These are phyloP conservation scores for Paulinella micropora DNA, from an alignment of 78 protist genomes.

Conservation along the genomic window DNA sequence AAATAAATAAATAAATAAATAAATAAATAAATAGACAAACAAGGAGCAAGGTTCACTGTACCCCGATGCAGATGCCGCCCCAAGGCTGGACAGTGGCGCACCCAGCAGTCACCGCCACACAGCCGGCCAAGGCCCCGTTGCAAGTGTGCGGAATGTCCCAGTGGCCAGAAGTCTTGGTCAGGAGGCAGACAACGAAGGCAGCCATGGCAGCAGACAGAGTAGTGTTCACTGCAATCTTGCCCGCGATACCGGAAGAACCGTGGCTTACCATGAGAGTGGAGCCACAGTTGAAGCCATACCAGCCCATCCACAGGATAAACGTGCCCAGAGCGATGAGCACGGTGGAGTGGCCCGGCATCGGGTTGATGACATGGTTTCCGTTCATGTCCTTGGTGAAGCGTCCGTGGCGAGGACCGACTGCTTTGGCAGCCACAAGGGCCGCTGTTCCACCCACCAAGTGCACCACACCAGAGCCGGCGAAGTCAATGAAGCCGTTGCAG, in stretches of 20 bases:
- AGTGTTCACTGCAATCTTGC: too few relatives aligned
- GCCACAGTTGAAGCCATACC: too few relatives aligned
- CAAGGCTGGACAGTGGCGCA: neutral
- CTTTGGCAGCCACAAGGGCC: neutral
- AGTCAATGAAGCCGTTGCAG: constrained; percentile 12
- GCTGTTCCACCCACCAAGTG: constrained; percentile 47
- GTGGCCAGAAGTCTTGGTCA: too few relatives aligned
- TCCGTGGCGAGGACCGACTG: constrained; percentile 25
- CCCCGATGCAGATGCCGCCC: neutral
- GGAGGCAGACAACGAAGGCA: too few relatives aligned
- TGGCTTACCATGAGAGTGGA: too few relatives aligned
- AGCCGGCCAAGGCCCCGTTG: constrained; percentile 20
- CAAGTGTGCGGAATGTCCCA: neutral
- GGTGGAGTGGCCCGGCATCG: neutral
- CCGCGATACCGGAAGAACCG: too few relatives aligned
- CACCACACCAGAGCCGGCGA: constrained; percentile 36
- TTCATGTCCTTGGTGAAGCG: constrained; percentile 10
- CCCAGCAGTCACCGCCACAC: neutral
- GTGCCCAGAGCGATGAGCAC: constrained; percentile 27
- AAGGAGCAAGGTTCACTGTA: too few relatives aligned
- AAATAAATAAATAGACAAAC: too few relatives aligned
- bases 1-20: too few relatives aligned
- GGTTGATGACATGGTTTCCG: neutral
- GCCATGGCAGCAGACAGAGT: too few relatives aligned
- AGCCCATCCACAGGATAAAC: too few relatives aligned